Evolutionary conservation across 306 rosid species (phyloP), one percentile per base, ranked within the genome.

Genomic region (Myrica gale): DNA sequence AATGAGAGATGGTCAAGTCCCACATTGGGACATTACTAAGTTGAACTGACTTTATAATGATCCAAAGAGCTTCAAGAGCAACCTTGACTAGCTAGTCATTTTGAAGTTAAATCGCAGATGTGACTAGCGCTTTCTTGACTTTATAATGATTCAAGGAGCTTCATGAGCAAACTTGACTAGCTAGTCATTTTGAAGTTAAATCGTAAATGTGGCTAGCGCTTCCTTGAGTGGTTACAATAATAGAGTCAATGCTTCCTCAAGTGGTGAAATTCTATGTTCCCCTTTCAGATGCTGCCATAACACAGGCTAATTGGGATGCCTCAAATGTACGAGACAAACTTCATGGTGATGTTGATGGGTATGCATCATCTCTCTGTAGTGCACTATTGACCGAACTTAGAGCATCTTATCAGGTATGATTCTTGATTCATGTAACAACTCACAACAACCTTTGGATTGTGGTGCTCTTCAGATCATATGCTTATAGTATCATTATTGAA

Each of bases 271-370:
- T 46, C 69, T 71, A 69, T 69, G 54, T 63, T 54, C 74, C 47
- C 69, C 66, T 68, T 81, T 42, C 87, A 93, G 98, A 89, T 74
- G 96, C 91, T 78, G 76, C 82, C 47, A 79, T 93, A 69, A 74
- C 74, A 74, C 89, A 82, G 76, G 92, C 89, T 63, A 79, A 79
- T 71, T 93, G 98, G 98, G 83, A 89, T 80, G 79, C 93, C 51
- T 87, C 85, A 4, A 91, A 80, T 83, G 73, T 84, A 26, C 72
- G 84, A 61, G 97, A 89, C 63, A 91, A 93, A 74, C 91, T 93
- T 83, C 58, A 5, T 45, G 96, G 89, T 68, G 93, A 91, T 85
- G 74, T 93, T 67, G 88, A 89, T 75, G 80, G 74, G 32, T 93
- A 93, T 84, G 82, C 82, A 63, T 79, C 77, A 26, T 83, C 89